phyloP scores from a whole-genome alignment of 345 rosid genomes.

The Nasturtium officinale region DNA sequence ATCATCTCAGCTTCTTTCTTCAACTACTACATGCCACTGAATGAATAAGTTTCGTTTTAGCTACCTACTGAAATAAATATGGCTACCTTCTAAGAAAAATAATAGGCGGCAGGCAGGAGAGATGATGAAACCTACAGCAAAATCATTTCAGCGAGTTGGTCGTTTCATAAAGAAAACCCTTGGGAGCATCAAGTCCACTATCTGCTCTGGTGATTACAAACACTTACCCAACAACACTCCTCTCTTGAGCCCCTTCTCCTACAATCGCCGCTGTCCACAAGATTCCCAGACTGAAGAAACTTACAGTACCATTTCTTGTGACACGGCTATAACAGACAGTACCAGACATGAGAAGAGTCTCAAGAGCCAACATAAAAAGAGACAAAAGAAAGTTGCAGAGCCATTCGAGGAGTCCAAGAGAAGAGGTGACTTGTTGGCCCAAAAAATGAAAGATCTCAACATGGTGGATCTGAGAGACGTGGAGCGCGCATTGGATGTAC shows the following conservation, averaged over 20 bases:
- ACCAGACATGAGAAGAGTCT: slow-evolving; percentile 40
- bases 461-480: slow-evolving; percentile 71
- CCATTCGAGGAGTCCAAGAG: slow-evolving; percentile 29
- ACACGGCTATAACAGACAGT: slow-evolving; percentile 44
- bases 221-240: slow-evolving; percentile 50
- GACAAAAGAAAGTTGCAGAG: slow-evolving; percentile 39
- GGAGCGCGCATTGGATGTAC: slow-evolving; percentile 76
- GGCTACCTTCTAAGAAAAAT: slow-evolving; percentile 5
- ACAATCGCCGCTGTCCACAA: slow-evolving; percentile 33
- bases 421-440: slow-evolving; percentile 57
- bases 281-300: slow-evolving; percentile 39
- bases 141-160: slow-evolving; percentile 60
- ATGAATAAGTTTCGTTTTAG: slow-evolving; percentile 25
- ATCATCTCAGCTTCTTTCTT: slow-evolving; percentile 27
- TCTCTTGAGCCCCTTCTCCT: slow-evolving; percentile 50
- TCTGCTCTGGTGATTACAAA: slow-evolving; percentile 53
- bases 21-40: slow-evolving; percentile 41
- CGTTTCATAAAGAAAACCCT: slow-evolving; percentile 56
- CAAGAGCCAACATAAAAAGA: slow-evolving; percentile 42
- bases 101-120: slow-evolving; percentile 1
- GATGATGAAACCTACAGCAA: slow-evolving; percentile 44
- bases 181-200: slow-evolving; percentile 52
- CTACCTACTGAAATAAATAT: slow-evolving; percentile 31
- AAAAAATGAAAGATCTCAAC: slow-evolving; percentile 86
- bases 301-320: slow-evolving; percentile 41